Conservation (phyloP, 441 rosid species). For the Populus hybrid region DNA sequence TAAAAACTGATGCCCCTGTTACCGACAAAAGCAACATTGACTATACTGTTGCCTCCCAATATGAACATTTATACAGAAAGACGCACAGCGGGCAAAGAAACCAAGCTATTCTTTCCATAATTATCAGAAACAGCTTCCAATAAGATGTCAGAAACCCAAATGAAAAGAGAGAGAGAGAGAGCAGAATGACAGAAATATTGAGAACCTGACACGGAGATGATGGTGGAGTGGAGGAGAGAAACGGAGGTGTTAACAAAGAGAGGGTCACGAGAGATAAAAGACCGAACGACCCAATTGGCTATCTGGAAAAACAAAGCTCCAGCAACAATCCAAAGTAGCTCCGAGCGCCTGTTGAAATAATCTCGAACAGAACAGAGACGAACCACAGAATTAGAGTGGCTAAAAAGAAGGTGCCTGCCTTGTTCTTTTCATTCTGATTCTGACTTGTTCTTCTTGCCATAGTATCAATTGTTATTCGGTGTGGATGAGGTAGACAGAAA, state of each 20-base stretch:
- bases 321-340: slow-evolving; percentile 47
- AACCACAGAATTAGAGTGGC: slow-evolving; percentile 85
- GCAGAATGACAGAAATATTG: neutral
- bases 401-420: slow-evolving; percentile 57
- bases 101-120: too few species aligned
- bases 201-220: slow-evolving; percentile 77
- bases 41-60: too few species aligned
- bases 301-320: slow-evolving; percentile 65
- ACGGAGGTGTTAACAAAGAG: slow-evolving; percentile 85
- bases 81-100: too few species aligned
- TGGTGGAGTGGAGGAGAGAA: slow-evolving; percentile 79
- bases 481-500: too few species aligned
- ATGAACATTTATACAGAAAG: too few species aligned
- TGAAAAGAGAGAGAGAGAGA: neutral
- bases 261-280: slow-evolving; percentile 64
- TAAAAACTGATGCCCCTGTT: too few species aligned
- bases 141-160: neutral
- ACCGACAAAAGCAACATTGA: too few species aligned
- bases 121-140: too few species aligned
- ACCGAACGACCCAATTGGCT: slow-evolving; percentile 61
- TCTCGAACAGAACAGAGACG: slow-evolving; percentile 72
- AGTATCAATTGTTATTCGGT: too few species aligned
- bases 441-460: too few species aligned
- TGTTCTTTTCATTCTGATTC: slow-evolving; percentile 16
- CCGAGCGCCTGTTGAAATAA: slow-evolving; percentile 49